A percentile compares a stretch with the other conserved stretches of the same genome.
Conservation (phyloP, 306 rosid genomes). For the Vigna angularis region DNA sequence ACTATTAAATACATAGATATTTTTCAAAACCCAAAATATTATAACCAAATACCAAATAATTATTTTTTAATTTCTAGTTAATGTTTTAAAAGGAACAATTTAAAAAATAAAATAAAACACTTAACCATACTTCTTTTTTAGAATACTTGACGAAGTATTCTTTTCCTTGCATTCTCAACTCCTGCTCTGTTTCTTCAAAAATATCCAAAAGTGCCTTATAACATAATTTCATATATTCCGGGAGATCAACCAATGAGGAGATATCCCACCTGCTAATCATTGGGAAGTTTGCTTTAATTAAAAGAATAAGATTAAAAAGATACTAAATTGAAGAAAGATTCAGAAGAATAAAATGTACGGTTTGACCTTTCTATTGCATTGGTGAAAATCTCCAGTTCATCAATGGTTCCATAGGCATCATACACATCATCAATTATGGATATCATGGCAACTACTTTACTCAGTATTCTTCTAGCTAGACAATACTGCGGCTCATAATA, state of each 20-base stretch:
- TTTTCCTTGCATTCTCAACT: constrained; percentile 35
- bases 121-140: constrained; percentile 19
- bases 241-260: constrained; percentile 33
- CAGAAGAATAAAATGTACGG: too few species aligned
- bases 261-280: constrained; percentile 40
- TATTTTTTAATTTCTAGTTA: too few species aligned
- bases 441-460: neutral
- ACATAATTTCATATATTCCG: constrained; percentile 40
- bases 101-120: neutral
- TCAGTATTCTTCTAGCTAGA: constrained; percentile 39
- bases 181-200: constrained; percentile 47
- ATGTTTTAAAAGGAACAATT: neutral
- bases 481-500: constrained; percentile 43
- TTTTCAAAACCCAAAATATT: too few species aligned
- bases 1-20: too few species aligned
- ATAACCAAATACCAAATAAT: too few species aligned
- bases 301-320: neutral
- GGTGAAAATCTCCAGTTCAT: constrained; percentile 56
- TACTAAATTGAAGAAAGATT: neutral
- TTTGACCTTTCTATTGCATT: constrained; percentile 51
- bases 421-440: constrained; percentile 58
- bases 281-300: neutral
- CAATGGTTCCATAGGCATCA: constrained; percentile 60
- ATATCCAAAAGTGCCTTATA: constrained; percentile 15
- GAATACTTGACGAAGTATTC: constrained; percentile 5